phyloP scores from a whole-genome alignment of 2,329 filamentous ascomycete genomes.

The Fusarium acutatum region DNA sequence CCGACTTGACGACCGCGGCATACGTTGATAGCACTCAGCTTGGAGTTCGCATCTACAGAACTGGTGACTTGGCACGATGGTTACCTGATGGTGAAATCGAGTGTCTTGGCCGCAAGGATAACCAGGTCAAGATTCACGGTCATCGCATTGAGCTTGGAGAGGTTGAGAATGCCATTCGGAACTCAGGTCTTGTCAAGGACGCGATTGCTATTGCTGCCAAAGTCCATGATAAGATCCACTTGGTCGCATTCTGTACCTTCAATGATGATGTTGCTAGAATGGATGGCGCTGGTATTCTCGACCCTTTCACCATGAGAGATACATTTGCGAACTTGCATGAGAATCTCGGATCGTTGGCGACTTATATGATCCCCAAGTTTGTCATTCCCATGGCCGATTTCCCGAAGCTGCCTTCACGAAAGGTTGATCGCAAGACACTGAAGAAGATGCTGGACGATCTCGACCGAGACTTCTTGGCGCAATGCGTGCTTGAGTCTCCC shows the following conservation, averaged over 20 bases:
- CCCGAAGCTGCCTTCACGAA: background rate
- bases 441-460: background rate
- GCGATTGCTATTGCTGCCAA: background rate
- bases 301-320: background rate
- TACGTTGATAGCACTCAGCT: background rate
- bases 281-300: background rate
- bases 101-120: constrained; percentile 37
- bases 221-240: background rate
- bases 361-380: background rate
- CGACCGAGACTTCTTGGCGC: background rate
- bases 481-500: background rate
- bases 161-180: constrained; percentile 29
- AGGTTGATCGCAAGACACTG: background rate
- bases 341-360: background rate
- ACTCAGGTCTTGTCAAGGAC: background rate
- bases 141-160: constrained; percentile 42
- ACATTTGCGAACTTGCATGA: background rate
- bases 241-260: background rate
- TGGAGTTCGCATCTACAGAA: constrained; percentile 4
- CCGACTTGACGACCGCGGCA: background rate
- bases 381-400: background rate
- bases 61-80: constrained; percentile 31
- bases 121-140: constrained; percentile 42
- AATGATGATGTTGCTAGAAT: rapidly evolving
- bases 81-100: constrained; percentile 22